Evolutionary conservation across 495 filamentous ascomycete genomes (phyloP).

Genomic region (Aspergillus mulundensis): DNA sequence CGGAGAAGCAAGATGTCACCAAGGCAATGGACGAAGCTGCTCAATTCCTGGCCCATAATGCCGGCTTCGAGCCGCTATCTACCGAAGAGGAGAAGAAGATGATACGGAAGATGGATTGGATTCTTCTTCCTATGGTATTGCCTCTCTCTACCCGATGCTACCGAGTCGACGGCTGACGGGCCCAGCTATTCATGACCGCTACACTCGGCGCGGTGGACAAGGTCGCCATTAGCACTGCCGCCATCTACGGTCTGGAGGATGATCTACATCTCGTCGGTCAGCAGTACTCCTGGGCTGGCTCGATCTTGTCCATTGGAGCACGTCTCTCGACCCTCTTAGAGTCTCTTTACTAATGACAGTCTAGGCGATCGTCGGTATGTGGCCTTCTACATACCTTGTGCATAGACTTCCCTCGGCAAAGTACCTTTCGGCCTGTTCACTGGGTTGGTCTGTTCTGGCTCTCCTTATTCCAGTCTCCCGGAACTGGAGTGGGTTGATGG

Average conservation of each 20-base stretch:
- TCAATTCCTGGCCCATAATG: constrained; percentile 9
- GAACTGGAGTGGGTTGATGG: constrained; percentile 11
- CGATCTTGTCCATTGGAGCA: constrained; percentile 3
- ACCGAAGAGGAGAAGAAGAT: constrained; percentile 60
- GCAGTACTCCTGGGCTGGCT: constrained; percentile 8
- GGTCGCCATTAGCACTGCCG: constrained; percentile 1
- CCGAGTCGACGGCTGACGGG: not conserved
- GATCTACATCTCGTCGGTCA: constrained; percentile 4
- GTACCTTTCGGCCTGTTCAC: not conserved
- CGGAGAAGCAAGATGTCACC: not conserved
- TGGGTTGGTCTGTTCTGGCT: not conserved
- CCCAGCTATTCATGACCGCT: constrained; percentile 3
- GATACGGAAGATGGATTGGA: constrained; percentile 71
- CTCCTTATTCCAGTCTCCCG: not conserved
- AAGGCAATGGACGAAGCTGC: constrained; percentile 10
- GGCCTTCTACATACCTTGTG: constrained; percentile 1
- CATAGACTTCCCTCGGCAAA: not conserved
- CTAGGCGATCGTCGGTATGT: constrained; percentile 2
- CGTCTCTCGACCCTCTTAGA: not conserved
- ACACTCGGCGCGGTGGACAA: constrained; percentile 1
- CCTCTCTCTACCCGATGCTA: no score
- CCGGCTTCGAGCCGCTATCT: constrained; percentile 69
- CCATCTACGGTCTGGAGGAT: not conserved
- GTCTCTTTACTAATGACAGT: not conserved
- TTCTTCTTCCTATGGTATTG: constrained; percentile 6